These are phyloP conservation scores for Astragalus membranaceus DNA, from an alignment of 306 rosid genomes.

Conservation along the genomic window DNA sequence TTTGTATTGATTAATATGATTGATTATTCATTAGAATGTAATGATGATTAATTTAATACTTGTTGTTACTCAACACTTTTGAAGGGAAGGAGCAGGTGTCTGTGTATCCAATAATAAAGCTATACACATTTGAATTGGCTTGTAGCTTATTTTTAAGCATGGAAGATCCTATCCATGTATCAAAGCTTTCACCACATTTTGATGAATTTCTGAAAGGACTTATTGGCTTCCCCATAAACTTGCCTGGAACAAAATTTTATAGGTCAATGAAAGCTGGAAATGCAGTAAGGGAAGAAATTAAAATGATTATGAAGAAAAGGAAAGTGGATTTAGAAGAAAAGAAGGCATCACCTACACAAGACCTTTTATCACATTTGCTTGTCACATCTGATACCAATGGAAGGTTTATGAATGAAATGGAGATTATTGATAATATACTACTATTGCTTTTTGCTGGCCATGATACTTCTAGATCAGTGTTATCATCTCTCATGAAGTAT, in stretches of 20 bases:
- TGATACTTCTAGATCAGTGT: conserved; percentile 38
- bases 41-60: background rate
- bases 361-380: conserved; percentile 38
- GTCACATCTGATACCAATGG: conserved; percentile 32
- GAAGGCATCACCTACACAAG: conserved; percentile 29
- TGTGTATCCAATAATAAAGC: conserved; percentile 20
- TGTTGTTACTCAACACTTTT: conserved; percentile 1
- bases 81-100: conserved; percentile 33
- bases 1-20: background rate
- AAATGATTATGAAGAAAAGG: conserved; percentile 27
- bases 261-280: conserved; percentile 26
- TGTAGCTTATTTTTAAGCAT: conserved; percentile 39
- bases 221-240: conserved; percentile 29
- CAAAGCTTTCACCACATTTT: conserved; percentile 21
- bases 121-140: conserved; percentile 39
- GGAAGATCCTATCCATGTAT: conserved; percentile 27
- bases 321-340: conserved; percentile 30
- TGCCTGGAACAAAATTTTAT: conserved; percentile 40
- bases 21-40: background rate
- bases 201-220: conserved; percentile 36
- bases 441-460: conserved; percentile 41
- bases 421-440: conserved; percentile 37
- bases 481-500: conserved; percentile 32
- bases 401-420: conserved; percentile 32
- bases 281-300: conserved; percentile 25